Evolutionary conservation across 2,329 filamentous ascomycete species (phyloP).

Genomic region (Alternaria sp.): DNA sequence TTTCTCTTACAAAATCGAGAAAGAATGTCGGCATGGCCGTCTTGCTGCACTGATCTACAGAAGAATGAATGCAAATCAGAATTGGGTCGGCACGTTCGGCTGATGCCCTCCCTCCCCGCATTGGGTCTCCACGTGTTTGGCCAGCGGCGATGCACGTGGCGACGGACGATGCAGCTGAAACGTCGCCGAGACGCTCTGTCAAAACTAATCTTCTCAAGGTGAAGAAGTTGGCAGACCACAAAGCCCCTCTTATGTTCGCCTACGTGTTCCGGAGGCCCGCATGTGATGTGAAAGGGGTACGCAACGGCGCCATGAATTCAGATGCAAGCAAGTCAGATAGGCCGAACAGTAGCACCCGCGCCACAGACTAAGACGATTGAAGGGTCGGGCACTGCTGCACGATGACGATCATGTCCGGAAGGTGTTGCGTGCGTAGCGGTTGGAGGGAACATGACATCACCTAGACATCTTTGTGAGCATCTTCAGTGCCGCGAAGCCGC

Average conservation of each 20-base stretch:
- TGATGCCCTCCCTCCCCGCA: conserved; percentile 31
- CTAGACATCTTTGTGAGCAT: conserved; percentile 2
- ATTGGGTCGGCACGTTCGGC: conserved; percentile 30
- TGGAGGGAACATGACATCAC: conserved; percentile 30
- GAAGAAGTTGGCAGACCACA: not conserved
- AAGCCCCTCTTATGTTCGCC: not conserved
- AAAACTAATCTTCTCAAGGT: not conserved
- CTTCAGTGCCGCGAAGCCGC: conserved; percentile 20
- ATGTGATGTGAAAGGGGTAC: conserved; percentile 3
- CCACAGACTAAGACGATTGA: conserved; percentile 18
- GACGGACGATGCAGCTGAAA: conserved; percentile 5
- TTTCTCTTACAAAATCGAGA: not conserved
- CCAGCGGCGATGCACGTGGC: conserved; percentile 4
- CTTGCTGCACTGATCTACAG: conserved; percentile 26
- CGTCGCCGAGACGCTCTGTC: conserved; percentile 1
- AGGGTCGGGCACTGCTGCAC: conserved; percentile 21
- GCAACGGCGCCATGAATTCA: conserved; percentile 7
- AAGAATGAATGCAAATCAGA: conserved; percentile 20
- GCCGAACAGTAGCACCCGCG: conserved; percentile 14
- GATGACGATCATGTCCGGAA: conserved; percentile 25
- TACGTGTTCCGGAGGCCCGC: conserved; percentile 6
- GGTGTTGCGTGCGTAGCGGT: conserved; percentile 14
- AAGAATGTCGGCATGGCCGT: conserved; percentile 4
- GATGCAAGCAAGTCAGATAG: conserved; percentile 10
- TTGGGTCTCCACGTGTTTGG: conserved; percentile 33